Base-by-base conservation (phyloP, 495 filamentous ascomycete genomes). In the Neurospora pannonica region DNA sequence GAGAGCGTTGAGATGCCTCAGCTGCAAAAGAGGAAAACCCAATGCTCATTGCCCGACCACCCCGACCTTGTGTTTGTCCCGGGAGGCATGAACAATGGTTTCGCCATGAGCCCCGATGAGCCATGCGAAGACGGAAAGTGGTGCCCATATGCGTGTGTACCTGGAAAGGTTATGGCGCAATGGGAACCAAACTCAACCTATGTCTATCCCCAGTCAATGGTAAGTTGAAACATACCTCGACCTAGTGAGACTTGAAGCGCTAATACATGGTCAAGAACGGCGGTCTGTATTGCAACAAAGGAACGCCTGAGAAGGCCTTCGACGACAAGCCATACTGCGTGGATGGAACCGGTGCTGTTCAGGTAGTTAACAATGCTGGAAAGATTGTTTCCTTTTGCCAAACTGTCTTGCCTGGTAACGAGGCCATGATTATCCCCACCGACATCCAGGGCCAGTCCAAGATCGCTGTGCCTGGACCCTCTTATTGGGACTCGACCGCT, bases 401-500 rank as follows among this genome's bases (percentile, higher is more conserved):
- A 79, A 96, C 93, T 4, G 92, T 94, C 43, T 81, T 94, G 71
- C 93, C 93, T 15, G 93, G 93, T n/a, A 93, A 94, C 79, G 93
- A 96, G 83, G 91, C 92, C 72, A 96, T 96, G 93, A 84, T 94
- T 75, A 96, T 95, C 79, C 92, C 92, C 15, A 94, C 91, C 38
- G 79, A 89, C 76, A 90, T 95, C 40, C 75, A 82, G 17, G 78
- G 78, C 71, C 78, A 76, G n/a, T 82, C 83, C 10, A 88, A 86
- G 46, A 82, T 96, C 43, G 92, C 93, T 71, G 92, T 95, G 62
- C 93, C 93, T 4, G 91, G 87, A 67, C 81, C 85, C 34, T 85
- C 82, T 72, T 95, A 95, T 81, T 96, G 92, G 92, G 89, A 85
- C 74, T 77, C 80, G 38, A 94, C 92, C 24, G 88, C 92, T 76